Percentiles rank a stretch among this genome's conserved stretches.
These are phyloP conservation scores for Lachancea nothofagi DNA, from an alignment of 805 yeast genomes.

Conservation along the genomic window DNA sequence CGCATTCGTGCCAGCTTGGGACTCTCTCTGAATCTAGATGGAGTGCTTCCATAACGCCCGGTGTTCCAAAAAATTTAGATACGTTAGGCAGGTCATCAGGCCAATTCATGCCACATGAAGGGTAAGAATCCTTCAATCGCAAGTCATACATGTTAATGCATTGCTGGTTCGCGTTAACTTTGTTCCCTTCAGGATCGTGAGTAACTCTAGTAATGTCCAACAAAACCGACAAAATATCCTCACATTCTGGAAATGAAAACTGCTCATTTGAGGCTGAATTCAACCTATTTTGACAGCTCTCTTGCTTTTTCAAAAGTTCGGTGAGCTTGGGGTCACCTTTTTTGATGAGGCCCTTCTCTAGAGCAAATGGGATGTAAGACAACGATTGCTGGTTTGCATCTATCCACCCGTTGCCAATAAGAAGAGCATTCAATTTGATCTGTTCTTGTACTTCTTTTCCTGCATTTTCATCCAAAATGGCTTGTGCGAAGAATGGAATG, in stretches of 20 bases:
- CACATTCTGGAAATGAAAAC: conserved; percentile 41
- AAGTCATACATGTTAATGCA: conserved; percentile 86
- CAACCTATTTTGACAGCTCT: conserved; percentile 53
- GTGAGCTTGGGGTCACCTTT: conserved; percentile 37
- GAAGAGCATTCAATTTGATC: conserved; percentile 53
- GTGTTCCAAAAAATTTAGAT: conserved; percentile 45
- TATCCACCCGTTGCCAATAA: conserved; percentile 93
- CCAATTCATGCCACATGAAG: conserved; percentile 92
- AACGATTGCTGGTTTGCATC: conserved; percentile 82
- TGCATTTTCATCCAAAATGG: conserved; percentile 47
- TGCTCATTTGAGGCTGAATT: conserved; percentile 24
- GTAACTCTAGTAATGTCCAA: conserved; percentile 30
- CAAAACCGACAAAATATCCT: conserved; percentile 33
- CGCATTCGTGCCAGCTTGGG: conserved; percentile 73
- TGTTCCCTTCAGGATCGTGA: conserved; percentile 18
- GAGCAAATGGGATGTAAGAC: conserved; percentile 67
- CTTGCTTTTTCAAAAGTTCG: conserved; percentile 44
- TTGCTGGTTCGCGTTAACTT: conserved; percentile 35
- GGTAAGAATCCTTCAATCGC: conserved; percentile 62
- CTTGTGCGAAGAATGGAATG: conserved; percentile 78
- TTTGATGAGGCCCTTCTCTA: conserved; percentile 51
- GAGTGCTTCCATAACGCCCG: conserved; percentile 45
- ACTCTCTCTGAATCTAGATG: conserved; percentile 40
- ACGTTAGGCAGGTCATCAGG: conserved; percentile 60
- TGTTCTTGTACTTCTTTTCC: conserved; percentile 9